These are phyloP conservation scores for Microascus cirrosus DNA, from an alignment of 2,329 filamentous ascomycete species.

Conservation along the genomic window DNA sequence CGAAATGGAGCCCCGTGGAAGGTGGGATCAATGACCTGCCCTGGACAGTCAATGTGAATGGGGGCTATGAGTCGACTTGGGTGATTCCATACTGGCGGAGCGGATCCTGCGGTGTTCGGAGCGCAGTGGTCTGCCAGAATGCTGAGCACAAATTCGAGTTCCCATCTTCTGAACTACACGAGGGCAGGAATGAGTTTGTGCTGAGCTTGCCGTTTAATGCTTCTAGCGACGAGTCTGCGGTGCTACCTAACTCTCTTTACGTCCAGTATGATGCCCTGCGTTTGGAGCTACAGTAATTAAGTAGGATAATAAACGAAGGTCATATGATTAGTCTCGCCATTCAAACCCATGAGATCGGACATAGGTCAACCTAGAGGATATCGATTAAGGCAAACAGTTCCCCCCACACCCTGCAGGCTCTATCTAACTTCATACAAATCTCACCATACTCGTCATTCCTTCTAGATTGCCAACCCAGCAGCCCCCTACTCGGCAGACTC, in stretches of 20 bases:
- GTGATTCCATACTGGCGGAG: constrained; percentile 35
- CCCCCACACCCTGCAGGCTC: no score
- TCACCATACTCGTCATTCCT: no score
- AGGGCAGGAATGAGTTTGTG: constrained; percentile 42
- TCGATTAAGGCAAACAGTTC: no score
- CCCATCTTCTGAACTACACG: constrained; percentile 31
- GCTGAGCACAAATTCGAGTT: constrained; percentile 49
- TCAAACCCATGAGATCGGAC: no score
- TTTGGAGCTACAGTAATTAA: constrained; percentile 36
- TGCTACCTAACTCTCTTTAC: constrained; percentile 43
- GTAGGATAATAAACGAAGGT: neutral
- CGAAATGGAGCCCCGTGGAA: constrained; percentile 44
- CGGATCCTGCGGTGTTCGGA: constrained; percentile 47
- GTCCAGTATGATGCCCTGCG: constrained; percentile 56
- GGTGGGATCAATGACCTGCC: constrained; percentile 36
- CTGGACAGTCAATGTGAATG: constrained; percentile 30
- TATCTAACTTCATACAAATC: no score
- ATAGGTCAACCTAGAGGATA: no score
- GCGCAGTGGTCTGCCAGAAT: constrained; percentile 51
- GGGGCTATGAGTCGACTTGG: constrained; percentile 36
- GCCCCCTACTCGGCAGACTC: neutral
- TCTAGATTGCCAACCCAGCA: no score
- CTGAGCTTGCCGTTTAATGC: constrained; percentile 48
- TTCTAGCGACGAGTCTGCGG: constrained; percentile 45
- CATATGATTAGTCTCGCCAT: no score